Percentiles rank a stretch among this genome's conserved stretches.
Conservation (phyloP, 441 rosid genomes). For the Syzygium syzygioides region DNA sequence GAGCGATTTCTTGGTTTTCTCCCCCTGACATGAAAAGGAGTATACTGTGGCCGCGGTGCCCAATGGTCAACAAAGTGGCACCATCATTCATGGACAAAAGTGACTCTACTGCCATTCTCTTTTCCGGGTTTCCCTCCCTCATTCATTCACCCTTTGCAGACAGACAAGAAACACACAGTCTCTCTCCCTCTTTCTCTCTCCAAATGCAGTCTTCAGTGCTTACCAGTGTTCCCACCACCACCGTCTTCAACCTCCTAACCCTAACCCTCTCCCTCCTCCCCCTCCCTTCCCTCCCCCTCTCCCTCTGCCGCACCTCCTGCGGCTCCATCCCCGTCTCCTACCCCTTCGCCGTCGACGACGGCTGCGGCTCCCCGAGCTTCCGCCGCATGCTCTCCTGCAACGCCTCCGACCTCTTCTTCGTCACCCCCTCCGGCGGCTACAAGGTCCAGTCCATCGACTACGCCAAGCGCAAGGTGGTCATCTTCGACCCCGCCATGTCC, state of each 20-base stretch:
- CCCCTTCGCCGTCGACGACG: constrained; percentile 75
- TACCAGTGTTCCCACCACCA: not conserved
- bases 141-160: no score
- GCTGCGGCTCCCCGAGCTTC: constrained; percentile 85
- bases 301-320: constrained; percentile 53
- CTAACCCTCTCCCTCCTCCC: constrained; percentile 11
- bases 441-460: constrained; percentile 78
- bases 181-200: not conserved
- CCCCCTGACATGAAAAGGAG: not conserved
- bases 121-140: not conserved
- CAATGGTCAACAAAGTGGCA: not conserved
- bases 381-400: constrained; percentile 65
- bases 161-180: no score
- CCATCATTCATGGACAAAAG: not conserved
- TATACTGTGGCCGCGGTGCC: not conserved
- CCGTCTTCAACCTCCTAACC: constrained; percentile 13
- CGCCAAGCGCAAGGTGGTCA: constrained; percentile 35
- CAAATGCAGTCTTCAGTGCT: not conserved
- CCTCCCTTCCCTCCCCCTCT: constrained; percentile 11
- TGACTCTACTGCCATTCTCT: not conserved
- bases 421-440: constrained; percentile 77
- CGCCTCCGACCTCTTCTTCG: constrained; percentile 46
- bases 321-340: constrained; percentile 54
- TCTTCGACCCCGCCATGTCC: constrained; percentile 90
- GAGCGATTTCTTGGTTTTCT: not conserved